Evolutionary conservation across 23 red algal genomes (phyloP), one percentile per base, ranked within the genome.

Genomic region (Porphyridium purpureum): DNA sequence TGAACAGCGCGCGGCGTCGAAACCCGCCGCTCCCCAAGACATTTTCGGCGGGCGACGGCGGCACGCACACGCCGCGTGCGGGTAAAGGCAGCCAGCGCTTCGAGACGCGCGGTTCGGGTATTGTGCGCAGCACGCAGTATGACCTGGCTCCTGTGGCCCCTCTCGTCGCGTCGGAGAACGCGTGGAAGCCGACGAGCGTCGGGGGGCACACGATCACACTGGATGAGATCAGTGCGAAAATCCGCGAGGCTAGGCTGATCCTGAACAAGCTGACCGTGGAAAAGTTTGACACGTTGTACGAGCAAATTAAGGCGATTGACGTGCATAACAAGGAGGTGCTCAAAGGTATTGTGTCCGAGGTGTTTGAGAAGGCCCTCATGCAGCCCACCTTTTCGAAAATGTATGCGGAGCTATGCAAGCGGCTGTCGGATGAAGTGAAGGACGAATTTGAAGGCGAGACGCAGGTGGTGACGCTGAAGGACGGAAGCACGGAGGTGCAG

Each of bases 221-320:
- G 32, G 79, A 77, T 42, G 90, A 82, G 26, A 57, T 80, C 33
- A 67, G 55, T 1, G 50, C 56, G 11, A 98, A 81, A 50, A 71
- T 85, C 35, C 67, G 81, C 53, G 46, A 46, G 63, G 54, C 86
- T 9, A 55, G 90, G 27, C 81, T 80, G 6, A 48, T 98, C 21
- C 67, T 98, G 14, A 98, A 98, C 60, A 98, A 98, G 50, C 66
- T 98, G 50, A 98, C 90, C 1, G 44, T 86, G 34, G 90, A 98
- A 40, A 98, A 86, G 66, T 98, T 98, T 54, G 90, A 98, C 35
- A 76, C 69, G 48, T 59, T 98, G 29, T 98, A 86, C 59, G 57
- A 69, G 24, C 80, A 86, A 56, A 80, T 98, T 47, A 56, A 73
- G 17, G 74, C 57, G 34, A 66, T 98, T 33, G 69, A 98, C 23